Base-by-base conservation (phyloP, 306 rosid species). In the Sicyos edulis region DNA sequence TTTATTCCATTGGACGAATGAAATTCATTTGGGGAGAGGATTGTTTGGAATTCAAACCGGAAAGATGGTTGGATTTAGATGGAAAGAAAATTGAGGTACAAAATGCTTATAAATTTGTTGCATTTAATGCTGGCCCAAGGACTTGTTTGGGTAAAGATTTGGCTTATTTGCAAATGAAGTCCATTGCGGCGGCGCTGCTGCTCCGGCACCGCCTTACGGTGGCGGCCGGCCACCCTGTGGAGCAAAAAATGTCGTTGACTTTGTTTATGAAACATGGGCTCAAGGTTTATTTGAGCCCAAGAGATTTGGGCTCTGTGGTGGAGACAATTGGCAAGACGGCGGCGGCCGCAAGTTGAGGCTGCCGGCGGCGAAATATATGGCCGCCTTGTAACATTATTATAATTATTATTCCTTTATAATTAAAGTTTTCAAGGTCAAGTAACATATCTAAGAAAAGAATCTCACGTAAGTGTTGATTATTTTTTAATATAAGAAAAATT, bases 211-310 rank as follows among this genome's bases (percentile, higher is more conserved):
- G 87, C 17, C 85, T 92, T 3, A 2, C 78, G 5, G 73, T 92
- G 59, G 87, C 65, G 0, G 76, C 78, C 0, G 96, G 96, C 10
- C 96, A 90, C 82, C 79, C 72, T 0, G 96, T 92, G 29, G 98
- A 88, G 88, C 98, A 92, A 44, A 92, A 92, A 84, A 92, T 92
- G 93, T 92, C 98, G 0, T 74, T 92, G 55, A 90, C 98, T 1
- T 80, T 92, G 77, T 92, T 92, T 88, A 90, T 92, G 98, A 92
- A 92, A 83, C 77, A 92, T 64, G 98, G 98, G 0, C 85, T 92
- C 4, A 84, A 1, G 82, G 90, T 92, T 57, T 76, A 86, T 12
- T 85, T 92, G 74, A 84, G 53, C 17, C 88, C 90, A 0, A 84
- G 98, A 75, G 88, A 87, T 37, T 82, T 92, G 16, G 61, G 75